Conservation (phyloP, 345 rosid species). For the Murraya koenigii region DNA sequence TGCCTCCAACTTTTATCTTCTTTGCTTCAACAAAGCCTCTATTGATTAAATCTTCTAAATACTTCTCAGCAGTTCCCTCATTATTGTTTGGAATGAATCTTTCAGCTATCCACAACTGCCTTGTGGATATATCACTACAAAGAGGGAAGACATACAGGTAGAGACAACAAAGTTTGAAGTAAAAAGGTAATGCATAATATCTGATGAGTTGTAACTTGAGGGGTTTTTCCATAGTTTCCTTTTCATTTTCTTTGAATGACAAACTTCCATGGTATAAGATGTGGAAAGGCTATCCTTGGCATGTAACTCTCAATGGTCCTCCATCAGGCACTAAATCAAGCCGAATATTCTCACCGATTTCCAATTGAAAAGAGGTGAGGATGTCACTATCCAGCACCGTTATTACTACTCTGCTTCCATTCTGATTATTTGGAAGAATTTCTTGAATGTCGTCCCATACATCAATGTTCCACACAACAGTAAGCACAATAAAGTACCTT, state of each 20-base stretch:
- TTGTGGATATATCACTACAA: not conserved
- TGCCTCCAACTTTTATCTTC: not conserved
- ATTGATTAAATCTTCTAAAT: not conserved
- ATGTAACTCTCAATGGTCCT: not conserved
- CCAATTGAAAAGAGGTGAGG: not conserved
- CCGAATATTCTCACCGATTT: not conserved
- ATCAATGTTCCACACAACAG: not conserved
- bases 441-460: not conserved
- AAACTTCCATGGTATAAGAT: not conserved
- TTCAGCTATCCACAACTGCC: slow-evolving; percentile 12
- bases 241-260: not conserved
- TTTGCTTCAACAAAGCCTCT: not conserved
- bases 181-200: not conserved
- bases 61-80: not conserved
- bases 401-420: not conserved
- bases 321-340: not conserved
- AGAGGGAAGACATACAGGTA: not conserved
- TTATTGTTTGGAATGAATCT: not conserved
- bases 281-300: not conserved
- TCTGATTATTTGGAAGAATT: not conserved
- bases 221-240: not conserved
- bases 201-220: not conserved
- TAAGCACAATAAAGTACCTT: not conserved
- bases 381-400: not conserved
- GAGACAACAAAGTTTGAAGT: not conserved